Percentiles rank a stretch among this genome's conserved stretches.
Evolutionary conservation across 345 rosid genomes (phyloP).

Genomic region (Hirschfeldia incana): DNA sequence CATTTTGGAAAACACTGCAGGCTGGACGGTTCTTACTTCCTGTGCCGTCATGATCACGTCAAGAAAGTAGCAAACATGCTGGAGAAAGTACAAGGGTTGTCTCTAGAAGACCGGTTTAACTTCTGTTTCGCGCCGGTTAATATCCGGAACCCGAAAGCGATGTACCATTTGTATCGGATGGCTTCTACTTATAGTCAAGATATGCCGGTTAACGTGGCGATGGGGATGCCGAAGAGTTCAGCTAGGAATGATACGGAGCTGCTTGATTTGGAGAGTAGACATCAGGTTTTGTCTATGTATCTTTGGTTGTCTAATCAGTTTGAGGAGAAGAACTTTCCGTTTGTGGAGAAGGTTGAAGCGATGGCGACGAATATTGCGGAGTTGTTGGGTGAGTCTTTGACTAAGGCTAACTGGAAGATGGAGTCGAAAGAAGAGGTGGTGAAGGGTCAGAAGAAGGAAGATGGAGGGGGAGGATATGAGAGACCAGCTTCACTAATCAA

Average conservation of each 20-base stretch:
- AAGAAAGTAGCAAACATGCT: slow-evolving; percentile 96
- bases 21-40: slow-evolving; percentile 81
- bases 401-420: slow-evolving; percentile 74
- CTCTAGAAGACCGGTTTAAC: slow-evolving; percentile 87
- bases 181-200: slow-evolving; percentile 70
- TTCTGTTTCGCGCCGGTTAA: slow-evolving; percentile 96
- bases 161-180: slow-evolving; percentile 78
- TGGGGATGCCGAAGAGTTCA: slow-evolving; percentile 91
- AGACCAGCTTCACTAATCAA: slow-evolving; percentile 66
- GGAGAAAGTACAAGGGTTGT: slow-evolving; percentile 74
- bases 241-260: slow-evolving; percentile 82
- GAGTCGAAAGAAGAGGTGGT: slow-evolving; percentile 56
- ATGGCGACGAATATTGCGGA: slow-evolving; percentile 83
- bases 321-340: slow-evolving; percentile 69
- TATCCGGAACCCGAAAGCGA: slow-evolving; percentile 84
- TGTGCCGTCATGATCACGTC: slow-evolving; percentile 77
- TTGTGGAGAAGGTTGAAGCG: slow-evolving; percentile 67
- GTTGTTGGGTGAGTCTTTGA: slow-evolving; percentile 78
- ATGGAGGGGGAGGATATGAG: slow-evolving; percentile 50
- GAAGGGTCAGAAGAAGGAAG: slow-evolving; percentile 46
- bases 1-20: slow-evolving; percentile 78
- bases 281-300: slow-evolving; percentile 86
- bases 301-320: slow-evolving; percentile 91
- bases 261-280: slow-evolving; percentile 80
- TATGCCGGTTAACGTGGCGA: slow-evolving; percentile 69